Conservation (phyloP, 2,329 filamentous ascomycete genomes). For the Chalaropsis thielavioides region DNA sequence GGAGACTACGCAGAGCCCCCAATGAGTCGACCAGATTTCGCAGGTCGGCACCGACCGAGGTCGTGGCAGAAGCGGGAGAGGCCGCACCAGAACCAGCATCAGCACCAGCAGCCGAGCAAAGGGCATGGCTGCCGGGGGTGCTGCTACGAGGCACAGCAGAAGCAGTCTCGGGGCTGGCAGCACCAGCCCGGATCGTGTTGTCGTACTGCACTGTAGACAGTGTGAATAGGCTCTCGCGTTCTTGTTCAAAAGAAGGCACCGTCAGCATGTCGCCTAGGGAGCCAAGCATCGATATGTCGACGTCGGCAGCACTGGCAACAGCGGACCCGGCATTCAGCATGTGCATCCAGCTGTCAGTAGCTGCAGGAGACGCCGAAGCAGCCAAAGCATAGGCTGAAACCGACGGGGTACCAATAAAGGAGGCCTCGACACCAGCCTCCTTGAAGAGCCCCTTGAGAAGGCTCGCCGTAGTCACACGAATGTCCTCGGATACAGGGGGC, state of each 20-base stretch:
- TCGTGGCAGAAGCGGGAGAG: not conserved
- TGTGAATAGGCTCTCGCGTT: conserved; percentile 75
- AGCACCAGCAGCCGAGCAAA: not conserved
- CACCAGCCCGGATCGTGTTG: conserved; percentile 29
- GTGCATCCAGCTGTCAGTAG: conserved; percentile 23
- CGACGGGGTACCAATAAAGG: conserved; percentile 1
- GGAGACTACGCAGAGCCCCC: conserved; percentile 56
- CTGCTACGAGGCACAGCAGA: conserved; percentile 26
- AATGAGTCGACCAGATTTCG: conserved; percentile 28
- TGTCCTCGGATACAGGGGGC: conserved; percentile 64
- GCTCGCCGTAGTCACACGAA: conserved; percentile 61
- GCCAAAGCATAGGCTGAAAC: conserved; percentile 7
- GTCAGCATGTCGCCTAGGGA: conserved; percentile 54
- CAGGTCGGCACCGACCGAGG: conserved; percentile 4
- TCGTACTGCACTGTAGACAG: conserved; percentile 81
- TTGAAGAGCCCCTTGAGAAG: conserved; percentile 71
- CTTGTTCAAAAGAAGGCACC: conserved; percentile 67
- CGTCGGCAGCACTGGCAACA: conserved; percentile 19
- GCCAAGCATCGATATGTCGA: conserved; percentile 47
- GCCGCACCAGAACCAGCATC: conserved; percentile 30
- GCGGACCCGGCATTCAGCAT: not conserved
- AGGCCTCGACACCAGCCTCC: conserved; percentile 49
- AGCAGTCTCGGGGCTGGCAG: conserved; percentile 49
- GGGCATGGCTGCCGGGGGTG: not conserved
- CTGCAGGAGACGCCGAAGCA: conserved; percentile 11